Evolutionary conservation across 306 rosid genomes (phyloP).

Genomic region (Corylus heterophylla): DNA sequence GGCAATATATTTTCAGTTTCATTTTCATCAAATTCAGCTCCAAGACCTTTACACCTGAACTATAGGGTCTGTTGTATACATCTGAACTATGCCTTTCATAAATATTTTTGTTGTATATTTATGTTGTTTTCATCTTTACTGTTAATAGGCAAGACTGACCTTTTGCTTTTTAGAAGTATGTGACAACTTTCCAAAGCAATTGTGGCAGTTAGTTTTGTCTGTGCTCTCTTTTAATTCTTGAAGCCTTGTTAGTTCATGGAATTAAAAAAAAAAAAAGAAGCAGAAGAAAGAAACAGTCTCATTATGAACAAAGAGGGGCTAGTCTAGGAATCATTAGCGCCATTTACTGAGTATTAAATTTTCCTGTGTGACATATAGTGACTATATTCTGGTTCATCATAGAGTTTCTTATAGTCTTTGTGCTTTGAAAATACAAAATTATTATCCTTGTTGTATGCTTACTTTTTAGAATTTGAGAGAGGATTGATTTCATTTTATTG

Average conservation of each 20-base stretch:
- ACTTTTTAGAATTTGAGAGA: not conserved
- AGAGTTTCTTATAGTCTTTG: not conserved
- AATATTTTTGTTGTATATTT: not conserved
- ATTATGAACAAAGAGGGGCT: not conserved
- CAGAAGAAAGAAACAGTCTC: not conserved
- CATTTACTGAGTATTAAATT: not conserved
- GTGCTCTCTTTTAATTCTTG: not conserved
- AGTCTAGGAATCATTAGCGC: not conserved
- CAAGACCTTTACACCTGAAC: not conserved
- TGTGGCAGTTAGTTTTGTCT: not conserved
- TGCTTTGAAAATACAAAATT: not conserved
- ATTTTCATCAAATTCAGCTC: not conserved
- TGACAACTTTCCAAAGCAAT: not conserved
- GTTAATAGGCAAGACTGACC: not conserved
- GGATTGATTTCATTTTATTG: conserved; percentile 24
- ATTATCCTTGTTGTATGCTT: not conserved
- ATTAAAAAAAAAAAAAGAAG: no score
- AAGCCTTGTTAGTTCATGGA: not conserved
- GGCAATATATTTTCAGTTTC: not conserved
- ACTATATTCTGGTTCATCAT: not conserved
- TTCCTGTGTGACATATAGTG: not conserved
- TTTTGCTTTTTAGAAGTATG: not conserved
- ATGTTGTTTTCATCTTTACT: not conserved
- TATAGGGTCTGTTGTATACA: not conserved
- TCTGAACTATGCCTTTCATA: not conserved